Base-by-base conservation (phyloP, 306 rosid species). In the Corylus avellana region DNA sequence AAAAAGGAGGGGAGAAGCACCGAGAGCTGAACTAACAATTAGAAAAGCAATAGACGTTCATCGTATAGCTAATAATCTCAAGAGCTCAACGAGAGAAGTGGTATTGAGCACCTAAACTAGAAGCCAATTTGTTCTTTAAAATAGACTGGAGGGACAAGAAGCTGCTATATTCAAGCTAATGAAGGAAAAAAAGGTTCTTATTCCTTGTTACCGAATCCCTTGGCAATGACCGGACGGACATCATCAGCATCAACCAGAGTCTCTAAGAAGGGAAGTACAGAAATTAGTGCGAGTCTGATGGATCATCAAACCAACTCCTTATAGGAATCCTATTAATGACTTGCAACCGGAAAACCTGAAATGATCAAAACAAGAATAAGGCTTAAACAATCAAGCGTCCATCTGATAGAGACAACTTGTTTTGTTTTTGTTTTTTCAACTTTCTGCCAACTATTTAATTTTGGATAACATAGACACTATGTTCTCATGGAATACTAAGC, bases 291-390 rank as follows among this genome's bases (percentile, higher is more conserved):
- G 85, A 77, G 79, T 95, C 98, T 42, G 87, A 86, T 25, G 88
- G 96, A 85, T 95, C 99, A 84, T 95, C 98, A 89, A 91, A 93
- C 99, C 99, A 95, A 90, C 99, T 95, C 87, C 88, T 93, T 80
- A 95, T 95, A 70, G 99, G 99, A 84, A 95, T 95, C 77, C 99
- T 98, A 84, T 95, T 95, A 82, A 93, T 93, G 86, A 93, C 98
- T 91, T 95, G 99, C 94, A 93, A 89, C 75, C 87, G 91, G 82
- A 95, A 95, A 78, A 93, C 99, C 99, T 93, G 99, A 89, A 89
- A 89, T 77, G 67, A 77, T 16, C 75, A 75, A 57, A 55, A 80
- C 68, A 74, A 81, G 77, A 75, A 80, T 39, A 81, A 76, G 51
- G 77, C 32, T 29, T 29, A 29, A 29, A 29, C 32, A 29, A 29